Evolutionary conservation across 1,139 yeast genomes (phyloP), one percentile per base, ranked within the genome.

Genomic region (Yamadazyma oceani): DNA sequence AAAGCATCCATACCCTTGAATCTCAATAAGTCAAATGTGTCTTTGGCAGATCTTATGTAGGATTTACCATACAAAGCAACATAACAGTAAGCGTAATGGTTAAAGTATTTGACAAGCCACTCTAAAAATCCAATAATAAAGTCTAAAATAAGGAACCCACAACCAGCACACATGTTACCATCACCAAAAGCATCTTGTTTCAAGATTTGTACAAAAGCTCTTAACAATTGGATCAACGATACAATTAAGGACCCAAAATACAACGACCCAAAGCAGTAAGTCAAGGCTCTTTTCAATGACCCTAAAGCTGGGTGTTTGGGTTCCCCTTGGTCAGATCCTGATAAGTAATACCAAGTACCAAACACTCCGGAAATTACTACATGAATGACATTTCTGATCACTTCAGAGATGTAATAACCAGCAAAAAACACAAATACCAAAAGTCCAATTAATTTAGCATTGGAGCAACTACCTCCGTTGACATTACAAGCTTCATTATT

Each of bases 311-410:
- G 95, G 66, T 78, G 77, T 49, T 63, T 75, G 25, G 96, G 96
- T 67, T 82, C 77, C 5, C 95, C 95, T 53, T 84, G 85, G 54
- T 84, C 90, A 2, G 89, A 76, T 45, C 73, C 75, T 32, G 87
- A 76, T 56, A 85, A 70, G 58, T 85, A 89, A 62, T 87, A 89
- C 96, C 97, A 89, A 4, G 94, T 78, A 15, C 97, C 97, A 57
- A 78, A 90, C 25, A 89, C 79, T 24, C 96, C 96, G 17, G 92
- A 75, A 41, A 88, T 82, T 1, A 92, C 81, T 28, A 85, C 85
- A 56, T 90, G 96, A 39, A 89, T 82, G n/a, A 86, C 76, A 53
- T 85, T 88, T 63, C 82, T 81, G 45, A 87, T 71, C 19, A 89
- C 95, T 59, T 89, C 97, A 9, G 94, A 73, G 44, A 88, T 84